These are phyloP conservation scores for Ostreobium quekettii DNA, from an alignment of 139 green algal genomes.

Conservation along the genomic window DNA sequence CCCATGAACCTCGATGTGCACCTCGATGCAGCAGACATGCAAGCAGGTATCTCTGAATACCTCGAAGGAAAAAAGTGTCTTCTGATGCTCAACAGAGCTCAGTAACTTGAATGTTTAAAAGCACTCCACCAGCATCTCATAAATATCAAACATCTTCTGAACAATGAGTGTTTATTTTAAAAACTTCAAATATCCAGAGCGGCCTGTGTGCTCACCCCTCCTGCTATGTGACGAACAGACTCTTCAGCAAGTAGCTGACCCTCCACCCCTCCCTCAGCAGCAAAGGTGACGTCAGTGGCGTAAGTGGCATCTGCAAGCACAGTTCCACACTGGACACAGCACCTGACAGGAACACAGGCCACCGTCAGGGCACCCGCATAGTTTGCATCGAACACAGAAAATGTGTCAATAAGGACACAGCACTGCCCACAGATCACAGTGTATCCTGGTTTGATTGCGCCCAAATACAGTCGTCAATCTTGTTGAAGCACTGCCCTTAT, in stretches of 20 bases:
- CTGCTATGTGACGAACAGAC: background rate
- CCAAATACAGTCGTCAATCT: background rate
- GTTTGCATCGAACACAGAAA: background rate
- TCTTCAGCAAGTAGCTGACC: constrained; percentile 9
- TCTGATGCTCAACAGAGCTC: background rate
- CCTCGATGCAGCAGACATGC: too few relatives aligned
- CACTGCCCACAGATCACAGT: background rate
- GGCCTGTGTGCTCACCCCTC: background rate
- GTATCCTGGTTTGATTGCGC: background rate
- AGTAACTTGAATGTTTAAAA: background rate
- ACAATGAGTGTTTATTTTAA: background rate
- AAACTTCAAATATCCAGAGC: background rate
- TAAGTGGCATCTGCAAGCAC: constrained; percentile 7
- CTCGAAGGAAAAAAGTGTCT: background rate
- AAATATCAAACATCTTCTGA: background rate
- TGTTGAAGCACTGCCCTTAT: background rate
- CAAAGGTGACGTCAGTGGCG: constrained; percentile 1
- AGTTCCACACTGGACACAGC: background rate
- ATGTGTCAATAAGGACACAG: background rate
- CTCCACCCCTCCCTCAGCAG: constrained; percentile 1
- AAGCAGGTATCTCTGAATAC: background rate
- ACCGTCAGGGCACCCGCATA: background rate
- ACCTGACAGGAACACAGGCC: background rate
- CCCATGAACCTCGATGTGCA: too few relatives aligned
- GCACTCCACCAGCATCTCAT: too few relatives aligned